Percentiles rank a stretch among this genome's conserved stretches.
These are phyloP conservation scores for Vachellia pachyceras DNA, from an alignment of 306 rosid genomes.

Conservation along the genomic window DNA sequence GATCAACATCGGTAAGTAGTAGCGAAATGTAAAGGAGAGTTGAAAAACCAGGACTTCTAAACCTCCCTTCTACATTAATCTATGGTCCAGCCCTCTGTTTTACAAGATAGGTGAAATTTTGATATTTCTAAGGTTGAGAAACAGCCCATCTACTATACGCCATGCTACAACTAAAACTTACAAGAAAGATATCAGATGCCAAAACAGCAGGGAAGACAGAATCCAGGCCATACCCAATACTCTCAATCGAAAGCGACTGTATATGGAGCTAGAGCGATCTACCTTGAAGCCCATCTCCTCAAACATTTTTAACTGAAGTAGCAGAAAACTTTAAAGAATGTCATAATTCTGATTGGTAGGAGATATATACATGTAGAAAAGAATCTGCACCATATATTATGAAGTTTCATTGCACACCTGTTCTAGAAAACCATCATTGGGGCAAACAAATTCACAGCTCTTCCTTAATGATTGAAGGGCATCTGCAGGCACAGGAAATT, in stretches of 20 bases:
- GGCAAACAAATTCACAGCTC: slow-evolving; percentile 85
- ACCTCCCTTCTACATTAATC: slow-evolving; percentile 14
- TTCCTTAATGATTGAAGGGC: slow-evolving; percentile 81
- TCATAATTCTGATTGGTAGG: slow-evolving; percentile 15
- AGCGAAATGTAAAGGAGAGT: background rate
- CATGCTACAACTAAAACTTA: slow-evolving; percentile 13
- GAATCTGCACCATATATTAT: background rate
- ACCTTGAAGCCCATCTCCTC: slow-evolving; percentile 96
- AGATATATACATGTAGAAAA: background rate
- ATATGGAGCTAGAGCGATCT: slow-evolving; percentile 70
- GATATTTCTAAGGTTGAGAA: background rate
- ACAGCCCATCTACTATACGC: slow-evolving; percentile 11
- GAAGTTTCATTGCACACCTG: slow-evolving; percentile 62
- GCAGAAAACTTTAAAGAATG: slow-evolving; percentile 6
- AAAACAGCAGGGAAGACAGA: slow-evolving; percentile 11
- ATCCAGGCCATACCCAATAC: slow-evolving; percentile 61
- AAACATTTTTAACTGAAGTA: slow-evolving; percentile 77
- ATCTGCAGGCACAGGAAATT: slow-evolving; percentile 54
- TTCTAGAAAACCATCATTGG: slow-evolving; percentile 93
- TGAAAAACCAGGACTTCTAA: background rate
- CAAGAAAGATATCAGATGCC: slow-evolving; percentile 2
- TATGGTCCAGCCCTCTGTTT: background rate
- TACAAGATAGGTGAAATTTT: background rate
- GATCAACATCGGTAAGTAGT: background rate
- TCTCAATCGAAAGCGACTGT: slow-evolving; percentile 82